Evolutionary conservation across 2,329 filamentous ascomycete genomes (phyloP), one percentile per base, ranked within the genome.

Genomic region (Dactylellina haptotyla): DNA sequence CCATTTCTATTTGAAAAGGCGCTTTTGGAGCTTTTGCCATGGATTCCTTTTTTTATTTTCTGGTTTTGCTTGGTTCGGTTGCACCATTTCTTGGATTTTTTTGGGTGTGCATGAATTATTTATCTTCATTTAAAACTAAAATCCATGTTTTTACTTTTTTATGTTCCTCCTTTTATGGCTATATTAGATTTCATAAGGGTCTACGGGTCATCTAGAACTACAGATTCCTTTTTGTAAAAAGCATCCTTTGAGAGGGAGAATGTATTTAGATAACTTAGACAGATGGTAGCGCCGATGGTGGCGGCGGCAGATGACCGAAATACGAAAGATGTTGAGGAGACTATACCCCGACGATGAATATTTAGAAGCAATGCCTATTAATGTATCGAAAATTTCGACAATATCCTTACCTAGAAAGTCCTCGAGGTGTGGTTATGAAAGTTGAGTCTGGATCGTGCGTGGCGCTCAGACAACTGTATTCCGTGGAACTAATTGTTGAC

Each of bases 1-100:
- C 66, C 66, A 37, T 64, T 41, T 51, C n/a, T 41, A n/a, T 57
- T 37, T 63, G 28, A 14, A 28, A 57, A 34, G 66, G 66, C 66
- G 66, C 45, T 64, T 51, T 56, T 43, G 58, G 39, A 26, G 39
- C 23, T 20, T 18, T 34, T 45, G n/a, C 34, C 23, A 53, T 50
- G 30, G 51, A 20, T 57, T 28, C 18, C n/a, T 37, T 45, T 62
- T 23, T 41, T 39, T 34, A 18, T 50, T 58, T 58, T 45, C 43
- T 20, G 14, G 16, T 64, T 59, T 53, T 30, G 41, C 18, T 16
- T 43, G 5, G 28, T 45, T 50, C 12, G 39, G 39, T 58, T n/a
- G 65, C 37, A 63, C 26, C 18, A 28, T 39, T 16, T 37, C 23
- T 39, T 45, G 46, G 46, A 45, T 18, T 54, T 32, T 12, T 34